Conservation (phyloP, 257 asterid genomes). For the Solanum gandarillasii region DNA sequence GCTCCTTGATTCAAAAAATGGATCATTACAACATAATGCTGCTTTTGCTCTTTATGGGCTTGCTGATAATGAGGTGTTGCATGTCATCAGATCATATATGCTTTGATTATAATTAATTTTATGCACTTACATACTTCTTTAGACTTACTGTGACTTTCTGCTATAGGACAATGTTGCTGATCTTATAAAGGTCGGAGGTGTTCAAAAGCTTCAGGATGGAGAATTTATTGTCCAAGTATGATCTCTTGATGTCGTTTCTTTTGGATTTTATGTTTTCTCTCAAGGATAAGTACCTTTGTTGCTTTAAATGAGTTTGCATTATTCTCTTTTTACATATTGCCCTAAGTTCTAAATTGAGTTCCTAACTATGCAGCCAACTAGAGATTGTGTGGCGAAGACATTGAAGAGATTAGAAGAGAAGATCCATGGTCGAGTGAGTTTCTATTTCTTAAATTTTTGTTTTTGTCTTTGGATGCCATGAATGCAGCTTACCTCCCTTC, state of each 20-base stretch:
- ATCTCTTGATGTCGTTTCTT: background rate
- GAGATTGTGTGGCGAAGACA: slow-evolving; percentile 97
- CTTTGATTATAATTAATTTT: background rate
- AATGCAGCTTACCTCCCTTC: background rate
- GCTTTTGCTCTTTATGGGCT: slow-evolving; percentile 99
- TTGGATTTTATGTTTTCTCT: background rate
- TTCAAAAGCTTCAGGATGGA: slow-evolving; percentile 95
- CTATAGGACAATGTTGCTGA: slow-evolving; percentile 92
- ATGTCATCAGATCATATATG: background rate
- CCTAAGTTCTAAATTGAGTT: background rate
- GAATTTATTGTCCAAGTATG: slow-evolving; percentile 90
- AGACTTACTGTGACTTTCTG: slow-evolving; percentile 1
- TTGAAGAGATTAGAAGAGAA: slow-evolving; percentile 95
- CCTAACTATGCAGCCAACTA: slow-evolving; percentile 72
- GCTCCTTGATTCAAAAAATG: slow-evolving; percentile 92
- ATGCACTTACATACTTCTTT: background rate
- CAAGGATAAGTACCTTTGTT: background rate
- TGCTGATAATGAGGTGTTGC: slow-evolving; percentile 88
- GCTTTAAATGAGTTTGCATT: background rate
- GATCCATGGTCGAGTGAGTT: slow-evolving; percentile 93
- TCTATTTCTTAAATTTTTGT: background rate
- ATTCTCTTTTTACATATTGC: background rate
- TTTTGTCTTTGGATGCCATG: background rate
- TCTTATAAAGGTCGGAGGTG: slow-evolving; percentile 84
- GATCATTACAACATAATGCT: slow-evolving; percentile 96